Conservation (phyloP, 2,329 filamentous ascomycete species). For the Myriosclerotinia curreyana region DNA sequence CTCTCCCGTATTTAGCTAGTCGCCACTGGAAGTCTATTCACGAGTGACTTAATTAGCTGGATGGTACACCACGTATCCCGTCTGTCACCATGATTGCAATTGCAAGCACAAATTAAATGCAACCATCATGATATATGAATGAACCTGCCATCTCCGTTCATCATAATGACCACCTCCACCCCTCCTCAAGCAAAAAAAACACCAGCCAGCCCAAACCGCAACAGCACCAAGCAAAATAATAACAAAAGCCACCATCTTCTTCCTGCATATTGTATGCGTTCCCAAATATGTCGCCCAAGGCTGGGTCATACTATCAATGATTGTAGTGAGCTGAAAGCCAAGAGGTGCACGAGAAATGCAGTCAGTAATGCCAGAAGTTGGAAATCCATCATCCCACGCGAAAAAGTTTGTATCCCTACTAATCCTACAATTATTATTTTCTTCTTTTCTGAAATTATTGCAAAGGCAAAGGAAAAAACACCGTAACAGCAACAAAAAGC, state of each 20-base stretch:
- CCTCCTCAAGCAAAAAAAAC: neutral
- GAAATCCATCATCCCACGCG: no score
- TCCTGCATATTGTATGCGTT: neutral
- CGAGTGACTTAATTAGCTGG: neutral
- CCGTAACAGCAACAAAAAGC: neutral
- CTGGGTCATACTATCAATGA: neutral
- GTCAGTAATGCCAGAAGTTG: slow-evolving; percentile 7
- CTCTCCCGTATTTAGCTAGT: neutral
- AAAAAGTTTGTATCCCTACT: neutral
- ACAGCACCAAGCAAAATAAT: neutral
- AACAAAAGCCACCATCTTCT: neutral
- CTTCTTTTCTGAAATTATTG: slow-evolving; percentile 9
- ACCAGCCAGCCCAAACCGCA: neutral
- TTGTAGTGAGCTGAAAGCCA: neutral
- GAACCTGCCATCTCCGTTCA: neutral
- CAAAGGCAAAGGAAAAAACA: neutral
- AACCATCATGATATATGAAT: neutral
- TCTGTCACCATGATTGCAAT: neutral
- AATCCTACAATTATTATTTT: neutral
- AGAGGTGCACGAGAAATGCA: neutral
- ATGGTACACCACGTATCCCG: neutral
- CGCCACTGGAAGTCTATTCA: neutral
- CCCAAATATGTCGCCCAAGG: neutral
- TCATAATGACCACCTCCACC: neutral
- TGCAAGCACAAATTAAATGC: neutral